A percentile compares a stretch with the other conserved stretches of the same genome.
phyloP scores from a whole-genome alignment of 306 rosid genomes.

The Fagus sylvatica region DNA sequence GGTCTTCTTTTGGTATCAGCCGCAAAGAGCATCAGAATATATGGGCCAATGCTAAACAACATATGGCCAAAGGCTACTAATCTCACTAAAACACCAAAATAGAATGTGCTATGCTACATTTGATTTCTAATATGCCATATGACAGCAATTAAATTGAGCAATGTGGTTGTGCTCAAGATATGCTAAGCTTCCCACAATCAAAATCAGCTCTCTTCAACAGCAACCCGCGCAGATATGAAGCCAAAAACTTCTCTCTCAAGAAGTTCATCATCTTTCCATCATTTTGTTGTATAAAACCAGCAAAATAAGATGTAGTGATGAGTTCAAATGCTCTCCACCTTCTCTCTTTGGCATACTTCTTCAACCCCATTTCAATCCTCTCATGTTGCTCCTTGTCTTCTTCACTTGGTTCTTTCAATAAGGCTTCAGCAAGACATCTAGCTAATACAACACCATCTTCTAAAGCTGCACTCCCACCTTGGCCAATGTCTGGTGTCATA shows the following conservation, averaged over 20 bases:
- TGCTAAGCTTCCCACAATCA: slow-evolving; percentile 59
- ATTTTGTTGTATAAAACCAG: slow-evolving; percentile 46
- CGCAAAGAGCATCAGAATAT: too few relatives aligned
- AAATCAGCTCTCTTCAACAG: slow-evolving; percentile 37
- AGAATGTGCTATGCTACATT: too few relatives aligned
- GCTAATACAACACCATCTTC: slow-evolving; percentile 56
- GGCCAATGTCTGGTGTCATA: slow-evolving; percentile 68
- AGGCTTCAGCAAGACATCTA: slow-evolving; percentile 24
- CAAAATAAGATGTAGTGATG: background rate
- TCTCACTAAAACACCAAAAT: too few relatives aligned
- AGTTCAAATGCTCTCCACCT: background rate
- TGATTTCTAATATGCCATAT: too few relatives aligned
- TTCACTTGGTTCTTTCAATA: background rate
- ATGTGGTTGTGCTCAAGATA: background rate
- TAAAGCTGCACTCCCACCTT: slow-evolving; percentile 58
- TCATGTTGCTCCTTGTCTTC: background rate
- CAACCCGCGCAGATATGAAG: slow-evolving; percentile 30
- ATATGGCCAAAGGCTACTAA: too few relatives aligned
- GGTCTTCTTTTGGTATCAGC: too few relatives aligned
- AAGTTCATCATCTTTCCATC: slow-evolving; percentile 31
- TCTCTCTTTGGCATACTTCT: background rate
- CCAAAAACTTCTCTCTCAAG: slow-evolving; percentile 54
- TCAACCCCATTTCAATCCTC: background rate
- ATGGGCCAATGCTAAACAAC: too few relatives aligned
- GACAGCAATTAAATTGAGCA: too few relatives aligned